These are phyloP conservation scores for Cynara cardunculus DNA, from an alignment of 129 eudicot species.

Conservation along the genomic window DNA sequence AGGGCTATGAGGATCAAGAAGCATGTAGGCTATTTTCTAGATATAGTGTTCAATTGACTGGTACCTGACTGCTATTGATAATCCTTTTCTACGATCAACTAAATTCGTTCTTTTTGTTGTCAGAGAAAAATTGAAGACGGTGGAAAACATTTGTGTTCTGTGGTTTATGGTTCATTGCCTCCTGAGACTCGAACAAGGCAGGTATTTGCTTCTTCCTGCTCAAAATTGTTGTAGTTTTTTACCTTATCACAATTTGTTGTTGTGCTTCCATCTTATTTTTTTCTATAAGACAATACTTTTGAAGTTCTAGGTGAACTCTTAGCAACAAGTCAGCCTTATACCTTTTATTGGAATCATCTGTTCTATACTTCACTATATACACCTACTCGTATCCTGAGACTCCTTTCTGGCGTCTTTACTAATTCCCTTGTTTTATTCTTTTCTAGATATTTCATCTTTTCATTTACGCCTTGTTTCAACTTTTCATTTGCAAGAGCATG, in stretches of 20 bases:
- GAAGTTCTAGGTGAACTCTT: background rate
- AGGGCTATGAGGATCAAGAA: background rate
- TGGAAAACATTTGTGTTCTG: conserved; percentile 84
- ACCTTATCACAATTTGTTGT: background rate
- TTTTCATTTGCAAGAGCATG: background rate
- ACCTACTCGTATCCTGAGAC: background rate
- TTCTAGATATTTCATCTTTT: background rate
- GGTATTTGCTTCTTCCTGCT: conserved; percentile 41
- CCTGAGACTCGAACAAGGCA: conserved; percentile 91
- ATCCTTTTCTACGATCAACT: background rate
- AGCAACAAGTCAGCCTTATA: background rate
- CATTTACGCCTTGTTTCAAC: background rate
- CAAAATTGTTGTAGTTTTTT: background rate
- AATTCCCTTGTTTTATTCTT: background rate
- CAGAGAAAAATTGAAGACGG: conserved; percentile 69
- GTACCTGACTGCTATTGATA: background rate
- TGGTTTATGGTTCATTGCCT: conserved; percentile 97
- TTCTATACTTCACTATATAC: background rate
- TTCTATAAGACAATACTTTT: background rate
- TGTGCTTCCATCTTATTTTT: background rate
- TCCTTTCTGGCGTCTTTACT: background rate
- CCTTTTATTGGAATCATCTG: background rate
- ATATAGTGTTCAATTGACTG: background rate
- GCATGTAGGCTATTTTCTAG: background rate
- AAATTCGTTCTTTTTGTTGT: conserved; percentile 11